Base-by-base conservation (phyloP, 164 flowering plant species). In the Litsea cubeba region DNA sequence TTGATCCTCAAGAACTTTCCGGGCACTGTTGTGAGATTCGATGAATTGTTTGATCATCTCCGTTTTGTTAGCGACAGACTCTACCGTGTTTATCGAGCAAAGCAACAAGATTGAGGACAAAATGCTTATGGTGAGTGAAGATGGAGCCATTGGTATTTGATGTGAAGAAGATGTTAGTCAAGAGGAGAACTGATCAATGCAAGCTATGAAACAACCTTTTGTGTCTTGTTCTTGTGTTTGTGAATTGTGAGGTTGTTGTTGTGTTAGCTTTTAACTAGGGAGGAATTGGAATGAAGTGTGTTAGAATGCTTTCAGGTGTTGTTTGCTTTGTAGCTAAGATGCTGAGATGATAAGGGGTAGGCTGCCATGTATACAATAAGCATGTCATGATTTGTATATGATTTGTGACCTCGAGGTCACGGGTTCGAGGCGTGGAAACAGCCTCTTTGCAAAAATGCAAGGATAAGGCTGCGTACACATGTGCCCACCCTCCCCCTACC, bases 1-100 rank as follows among this genome's bases (percentile, higher is more conserved):
- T n/a, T n/a, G n/a, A n/a, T n/a, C n/a, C n/a, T n/a, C n/a, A n/a
- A n/a, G n/a, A n/a, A n/a, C n/a, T 3, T 71, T 35, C 62, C 83
- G 72, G 25, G 83, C 83, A 18, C 5, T 32, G 51, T 81, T 81
- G 49, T 81, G 83, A 2, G 72, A 75, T 0, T 73, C 75, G 0
- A 81, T 2, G 58, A 78, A 24, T 46, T 77, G 76, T 57, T 75
- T 64, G 50, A 69, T 75, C 28, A 69, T 14, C 72, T 68, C 67
- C 28, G 20, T 64, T 26, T 32, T 32, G 35, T 28, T 30, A 26
- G 69, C 12, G 11, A 2, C 30, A 2, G 69, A 50, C 6, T 32
- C 23, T 1, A 66, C 46, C 10, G 49, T 26, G 50, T 18, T 30
- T 6, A 66, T 28, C 5, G 49, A 28, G 69, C 69, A 26, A 5